These are phyloP conservation scores for Drosera capensis DNA, from an alignment of 148 eudicot genomes.

Conservation along the genomic window DNA sequence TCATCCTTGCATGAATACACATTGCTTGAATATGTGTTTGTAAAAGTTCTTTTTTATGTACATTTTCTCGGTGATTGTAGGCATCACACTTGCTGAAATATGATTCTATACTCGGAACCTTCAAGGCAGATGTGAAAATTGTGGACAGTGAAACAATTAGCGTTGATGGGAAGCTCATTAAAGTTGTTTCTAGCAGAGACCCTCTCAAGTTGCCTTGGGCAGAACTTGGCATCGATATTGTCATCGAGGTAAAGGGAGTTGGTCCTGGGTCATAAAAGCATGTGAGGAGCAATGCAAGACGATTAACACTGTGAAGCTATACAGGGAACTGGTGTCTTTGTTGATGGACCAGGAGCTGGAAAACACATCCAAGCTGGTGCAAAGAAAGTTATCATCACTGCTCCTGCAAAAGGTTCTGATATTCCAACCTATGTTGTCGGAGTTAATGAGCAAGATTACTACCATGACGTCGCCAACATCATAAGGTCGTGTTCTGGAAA, in stretches of 20 bases:
- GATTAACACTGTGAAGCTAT: too few relatives aligned
- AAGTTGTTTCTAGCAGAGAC: conserved; percentile 89
- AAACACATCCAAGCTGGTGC: conserved; percentile 99
- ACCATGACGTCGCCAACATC: conserved; percentile 67
- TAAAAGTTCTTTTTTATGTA: background rate
- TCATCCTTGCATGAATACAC: too few relatives aligned
- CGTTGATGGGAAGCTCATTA: conserved; percentile 81
- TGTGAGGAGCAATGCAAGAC: too few relatives aligned
- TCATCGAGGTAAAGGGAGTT: conserved; percentile 71
- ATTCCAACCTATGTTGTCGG: conserved; percentile 97
- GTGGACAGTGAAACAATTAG: conserved; percentile 76
- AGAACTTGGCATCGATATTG: conserved; percentile 92
- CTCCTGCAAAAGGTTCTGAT: conserved; percentile 97
- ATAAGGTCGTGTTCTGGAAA: conserved; percentile 52
- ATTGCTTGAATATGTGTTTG: too few relatives aligned
- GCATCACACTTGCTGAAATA: conserved; percentile 97
- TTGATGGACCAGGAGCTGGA: conserved; percentile 98
- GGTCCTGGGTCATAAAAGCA: too few relatives aligned
- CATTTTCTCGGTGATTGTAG: conserved; percentile 16
- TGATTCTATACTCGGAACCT: conserved; percentile 85
- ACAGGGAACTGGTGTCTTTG: conserved; percentile 96
- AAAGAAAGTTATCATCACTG: conserved; percentile 93
- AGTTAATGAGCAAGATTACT: conserved; percentile 33
- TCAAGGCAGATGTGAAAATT: conserved; percentile 88
- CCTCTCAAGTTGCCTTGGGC: conserved; percentile 98